A percentile compares a stretch with the other conserved stretches of the same genome.
These are phyloP conservation scores for Aspergillus floridensis DNA, from an alignment of 2,329 filamentous ascomycete genomes.

Conservation along the genomic window DNA sequence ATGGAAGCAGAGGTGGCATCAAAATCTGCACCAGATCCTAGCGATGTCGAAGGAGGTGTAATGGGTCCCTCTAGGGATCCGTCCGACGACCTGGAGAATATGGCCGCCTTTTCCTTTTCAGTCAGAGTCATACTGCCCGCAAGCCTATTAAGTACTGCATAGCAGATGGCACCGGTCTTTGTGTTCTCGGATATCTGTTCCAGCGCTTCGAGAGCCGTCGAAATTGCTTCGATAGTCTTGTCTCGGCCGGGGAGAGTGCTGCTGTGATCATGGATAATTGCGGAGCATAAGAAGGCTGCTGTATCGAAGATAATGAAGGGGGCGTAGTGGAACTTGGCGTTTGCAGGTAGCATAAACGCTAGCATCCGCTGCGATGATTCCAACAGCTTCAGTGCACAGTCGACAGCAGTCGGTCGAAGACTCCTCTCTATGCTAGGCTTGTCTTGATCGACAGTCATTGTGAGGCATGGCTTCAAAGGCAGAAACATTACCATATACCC, in stretches of 20 bases:
- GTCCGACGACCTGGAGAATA: slow-evolving; percentile 2
- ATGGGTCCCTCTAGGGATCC: slow-evolving; percentile 1
- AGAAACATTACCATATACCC: slow-evolving; percentile 48
- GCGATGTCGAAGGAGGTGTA: background rate
- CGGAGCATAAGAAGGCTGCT: slow-evolving; percentile 51
- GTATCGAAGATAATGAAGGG: slow-evolving; percentile 54
- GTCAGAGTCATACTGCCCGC: slow-evolving; percentile 14
- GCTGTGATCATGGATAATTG: slow-evolving; percentile 51
- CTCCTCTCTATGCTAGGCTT: slow-evolving; percentile 34
- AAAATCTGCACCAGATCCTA: background rate
- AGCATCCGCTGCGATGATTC: slow-evolving; percentile 43
- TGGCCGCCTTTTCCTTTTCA: slow-evolving; percentile 1
- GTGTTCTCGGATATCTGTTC: slow-evolving; percentile 19
- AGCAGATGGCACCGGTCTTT: slow-evolving; percentile 26
- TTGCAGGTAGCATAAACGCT: slow-evolving; percentile 40
- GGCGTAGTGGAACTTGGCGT: slow-evolving; percentile 51
- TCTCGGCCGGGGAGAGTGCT: slow-evolving; percentile 41
- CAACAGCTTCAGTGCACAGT: slow-evolving; percentile 47
- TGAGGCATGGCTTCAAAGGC: slow-evolving; percentile 49
- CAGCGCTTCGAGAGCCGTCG: slow-evolving; percentile 37
- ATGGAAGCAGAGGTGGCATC: background rate
- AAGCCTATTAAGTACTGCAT: slow-evolving; percentile 23
- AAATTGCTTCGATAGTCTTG: slow-evolving; percentile 43
- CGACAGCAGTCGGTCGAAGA: slow-evolving; percentile 45
- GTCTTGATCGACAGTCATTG: slow-evolving; percentile 28